A percentile compares a stretch with the other conserved stretches of the same genome.
These are phyloP conservation scores for Phaeosphaeria sp. DNA, from an alignment of 2,329 filamentous ascomycete species.

Conservation along the genomic window DNA sequence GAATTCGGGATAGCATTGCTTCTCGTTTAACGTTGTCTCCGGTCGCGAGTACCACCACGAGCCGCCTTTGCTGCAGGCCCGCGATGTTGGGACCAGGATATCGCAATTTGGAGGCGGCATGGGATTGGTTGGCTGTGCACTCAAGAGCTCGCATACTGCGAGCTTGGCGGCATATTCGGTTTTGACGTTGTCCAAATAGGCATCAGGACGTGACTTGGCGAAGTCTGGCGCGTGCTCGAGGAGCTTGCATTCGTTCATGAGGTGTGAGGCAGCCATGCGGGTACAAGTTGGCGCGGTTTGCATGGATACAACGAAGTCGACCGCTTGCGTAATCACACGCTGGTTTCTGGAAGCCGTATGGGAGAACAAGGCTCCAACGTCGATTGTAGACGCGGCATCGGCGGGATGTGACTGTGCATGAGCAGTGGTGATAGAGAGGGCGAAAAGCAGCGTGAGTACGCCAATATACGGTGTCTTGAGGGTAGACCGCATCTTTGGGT, in stretches of 20 bases:
- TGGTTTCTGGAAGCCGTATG: constrained; percentile 30
- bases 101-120: constrained; percentile 60
- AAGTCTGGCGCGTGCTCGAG: constrained; percentile 48
- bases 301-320: constrained; percentile 31
- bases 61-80: constrained; percentile 35
- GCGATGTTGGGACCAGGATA: constrained; percentile 53
- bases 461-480: not conserved
- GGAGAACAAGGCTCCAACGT: constrained; percentile 28
- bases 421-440: constrained; percentile 5
- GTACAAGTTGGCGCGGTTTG: constrained; percentile 53
- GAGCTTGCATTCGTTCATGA: constrained; percentile 62
- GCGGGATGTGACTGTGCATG: constrained; percentile 23
- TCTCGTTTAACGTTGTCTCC: constrained; percentile 13
- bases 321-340: constrained; percentile 29
- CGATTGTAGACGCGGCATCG: constrained; percentile 17
- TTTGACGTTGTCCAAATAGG: constrained; percentile 50
- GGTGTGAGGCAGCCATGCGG: constrained; percentile 58
- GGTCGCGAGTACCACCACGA: constrained; percentile 29
- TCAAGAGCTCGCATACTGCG: constrained; percentile 68
- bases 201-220: constrained; percentile 32
- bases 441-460: not conserved
- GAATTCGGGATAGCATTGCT: constrained; percentile 44
- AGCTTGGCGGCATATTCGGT: constrained; percentile 68
- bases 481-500: constrained; percentile 3
- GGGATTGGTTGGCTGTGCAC: constrained; percentile 52